Base-by-base conservation (phyloP, 495 filamentous ascomycete genomes). In the Lophiotrema nucula region DNA sequence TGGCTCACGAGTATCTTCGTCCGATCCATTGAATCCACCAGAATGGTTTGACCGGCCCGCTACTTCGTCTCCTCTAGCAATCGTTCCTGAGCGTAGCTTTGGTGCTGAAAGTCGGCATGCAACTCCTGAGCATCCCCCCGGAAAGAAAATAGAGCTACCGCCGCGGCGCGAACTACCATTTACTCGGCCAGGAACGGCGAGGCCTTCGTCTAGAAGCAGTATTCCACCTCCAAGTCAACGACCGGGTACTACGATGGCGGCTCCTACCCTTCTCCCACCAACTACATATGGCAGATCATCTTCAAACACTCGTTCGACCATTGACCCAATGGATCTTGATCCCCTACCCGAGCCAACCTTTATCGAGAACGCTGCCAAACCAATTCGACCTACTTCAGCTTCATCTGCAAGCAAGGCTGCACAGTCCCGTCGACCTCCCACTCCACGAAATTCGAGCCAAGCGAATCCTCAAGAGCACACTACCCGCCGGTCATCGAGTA, bases 341-440 rank as follows among this genome's bases (percentile, higher is more conserved):
- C 57, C 66, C 13, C 56, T 72, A 5, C 67, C 65, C 2, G 43
- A 60, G 27, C 67, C 69, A 27, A 71, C 64, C 18, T 26, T 69
- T 15, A 24, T 59, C 19, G 21, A 50, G 15, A 39, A 58, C 18
- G 22, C 25, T 23, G 19, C 16, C 15, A 12, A 22, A 38, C 19
- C 8, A 3, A 5, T 18, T 13, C 48, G 11, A 4, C 16, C 24
- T 4, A 26, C 18, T 27, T 22, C 15, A 13, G 22, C 18, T 18
- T 13, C 44, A 24, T 6, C 19, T 6, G 10, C 39, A 43, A 43
- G 11, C 39, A 43, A 43, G 11, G 6, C 39, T 28, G n/a, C n/a
- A n/a, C n/a, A n/a, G n/a, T n/a, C n/a, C n/a, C n/a, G n/a, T n/a
- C n/a, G n/a, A n/a, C n/a, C n/a, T n/a, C n/a, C n/a, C n/a, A n/a